Evolutionary conservation across 1,284 basidiomycete species (phyloP).

Genomic region (Sphaerobolus stellatus): DNA sequence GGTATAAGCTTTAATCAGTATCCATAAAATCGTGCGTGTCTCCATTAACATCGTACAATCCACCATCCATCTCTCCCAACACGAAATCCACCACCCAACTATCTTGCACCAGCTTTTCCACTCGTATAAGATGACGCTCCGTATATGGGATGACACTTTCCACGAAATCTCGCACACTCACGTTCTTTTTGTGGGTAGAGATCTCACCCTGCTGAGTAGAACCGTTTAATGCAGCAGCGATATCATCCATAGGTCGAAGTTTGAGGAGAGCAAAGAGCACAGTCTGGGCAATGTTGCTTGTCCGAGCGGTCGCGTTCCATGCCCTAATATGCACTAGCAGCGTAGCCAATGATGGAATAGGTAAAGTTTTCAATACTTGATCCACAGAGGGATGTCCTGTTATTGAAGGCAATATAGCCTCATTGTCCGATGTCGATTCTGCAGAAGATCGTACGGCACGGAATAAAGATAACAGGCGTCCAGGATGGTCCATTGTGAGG

Average conservation of each 20-base stretch:
- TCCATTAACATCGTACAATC: no score
- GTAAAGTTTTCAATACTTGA: slow-evolving; percentile 73
- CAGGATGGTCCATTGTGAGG: slow-evolving; percentile 90
- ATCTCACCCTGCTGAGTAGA: slow-evolving; percentile 33
- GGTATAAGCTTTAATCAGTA: no score
- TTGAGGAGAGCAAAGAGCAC: slow-evolving; percentile 84
- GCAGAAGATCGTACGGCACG: slow-evolving; percentile 51
- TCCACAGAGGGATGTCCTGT: slow-evolving; percentile 78
- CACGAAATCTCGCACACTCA: slow-evolving; percentile 70
- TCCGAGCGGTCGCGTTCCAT: slow-evolving; percentile 93
- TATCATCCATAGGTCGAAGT: slow-evolving; percentile 67
- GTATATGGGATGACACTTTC: slow-evolving; percentile 92
- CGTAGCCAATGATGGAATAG: slow-evolving; percentile 72
- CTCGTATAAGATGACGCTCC: slow-evolving; percentile 83
- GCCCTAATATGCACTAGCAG: slow-evolving; percentile 83
- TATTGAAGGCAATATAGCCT: slow-evolving; percentile 34
- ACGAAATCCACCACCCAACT: slow-evolving; percentile 93
- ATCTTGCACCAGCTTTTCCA: slow-evolving; percentile 88
- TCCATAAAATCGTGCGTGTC: no score
- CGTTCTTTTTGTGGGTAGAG: slow-evolving; percentile 29
- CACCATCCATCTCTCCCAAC: slow-evolving; percentile 91
- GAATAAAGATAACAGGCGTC: slow-evolving; percentile 83
- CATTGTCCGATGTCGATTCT: slow-evolving; percentile 19
- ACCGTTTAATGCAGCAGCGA: slow-evolving; percentile 66
- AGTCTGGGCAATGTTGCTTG: slow-evolving; percentile 82